phyloP scores from a whole-genome alignment of 2,329 filamentous ascomycete genomes.

The Hymenoscyphus fraxineus region DNA sequence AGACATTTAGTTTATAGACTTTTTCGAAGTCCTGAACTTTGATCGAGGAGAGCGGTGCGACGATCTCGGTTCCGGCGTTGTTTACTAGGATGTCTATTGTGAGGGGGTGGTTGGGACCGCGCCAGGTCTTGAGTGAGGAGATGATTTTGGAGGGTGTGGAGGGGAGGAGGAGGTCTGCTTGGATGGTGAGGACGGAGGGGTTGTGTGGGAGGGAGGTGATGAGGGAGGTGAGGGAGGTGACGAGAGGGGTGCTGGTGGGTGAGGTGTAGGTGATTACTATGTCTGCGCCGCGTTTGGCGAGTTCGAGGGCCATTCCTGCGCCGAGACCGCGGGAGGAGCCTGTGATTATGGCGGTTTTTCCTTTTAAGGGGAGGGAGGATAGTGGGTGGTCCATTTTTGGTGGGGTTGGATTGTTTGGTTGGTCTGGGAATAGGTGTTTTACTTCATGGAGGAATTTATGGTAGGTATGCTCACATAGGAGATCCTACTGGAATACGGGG shows the following conservation, averaged over 20 bases:
- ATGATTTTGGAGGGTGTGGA: not conserved
- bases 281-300: conserved; percentile 20
- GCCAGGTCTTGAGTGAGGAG: not conserved
- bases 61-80: not conserved
- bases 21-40: not conserved
- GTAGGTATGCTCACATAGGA: not conserved
- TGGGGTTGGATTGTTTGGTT: not conserved
- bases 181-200: not conserved
- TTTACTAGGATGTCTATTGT: not conserved
- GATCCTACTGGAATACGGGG: not conserved
- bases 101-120: not conserved
- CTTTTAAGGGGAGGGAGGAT: not conserved
- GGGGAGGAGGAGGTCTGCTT: not conserved
- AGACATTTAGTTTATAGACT: not conserved
- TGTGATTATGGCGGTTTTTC: conserved; percentile 19
- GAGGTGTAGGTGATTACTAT: conserved; percentile 14
- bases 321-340: conserved; percentile 20
- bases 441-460: not conserved
- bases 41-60: not conserved
- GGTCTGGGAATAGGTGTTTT: not conserved
- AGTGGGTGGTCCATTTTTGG: too few species aligned
- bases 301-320: conserved; percentile 16
- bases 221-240: not conserved
- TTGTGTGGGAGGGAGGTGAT: not conserved
- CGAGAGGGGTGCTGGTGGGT: conserved; percentile 6